These are phyloP conservation scores for Rhodamnia argentea DNA, from an alignment of 345 rosid species.

Conservation along the genomic window DNA sequence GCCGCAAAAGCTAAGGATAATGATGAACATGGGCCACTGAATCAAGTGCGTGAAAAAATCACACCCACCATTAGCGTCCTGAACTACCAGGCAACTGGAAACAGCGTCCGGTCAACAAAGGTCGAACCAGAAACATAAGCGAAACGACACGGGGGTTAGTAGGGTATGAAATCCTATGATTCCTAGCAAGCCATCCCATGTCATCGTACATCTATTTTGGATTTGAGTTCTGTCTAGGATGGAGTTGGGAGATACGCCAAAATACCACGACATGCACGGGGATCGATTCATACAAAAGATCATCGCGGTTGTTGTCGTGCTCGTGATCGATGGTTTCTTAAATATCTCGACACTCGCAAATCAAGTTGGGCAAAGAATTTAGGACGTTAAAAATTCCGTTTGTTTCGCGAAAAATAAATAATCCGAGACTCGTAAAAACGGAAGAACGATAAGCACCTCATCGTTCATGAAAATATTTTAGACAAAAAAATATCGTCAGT, in stretches of 20 bases:
- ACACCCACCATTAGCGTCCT: neutral
- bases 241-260: neutral
- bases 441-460: too few species aligned
- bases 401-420: too few species aligned
- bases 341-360: fast-evolving
- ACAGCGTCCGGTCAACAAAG: neutral
- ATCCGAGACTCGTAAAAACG: too few species aligned
- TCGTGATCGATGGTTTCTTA: neutral
- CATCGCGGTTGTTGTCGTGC: neutral
- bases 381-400: neutral
- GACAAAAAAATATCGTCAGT: too few species aligned
- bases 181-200: neutral
- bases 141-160: neutral
- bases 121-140: neutral
- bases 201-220: fast-evolving
- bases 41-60: neutral
- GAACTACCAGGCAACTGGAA: neutral
- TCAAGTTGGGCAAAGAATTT: fast-evolving
- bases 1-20: neutral
- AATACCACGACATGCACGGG: fast-evolving
- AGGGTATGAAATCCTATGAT: neutral
- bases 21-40: neutral
- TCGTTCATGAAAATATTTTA: too few species aligned
- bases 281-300: neutral
- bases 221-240: neutral